A percentile compares a stretch with the other conserved stretches of the same genome.
phyloP scores from a whole-genome alignment of 805 yeast genomes.

The Lachancea dasiensis region DNA sequence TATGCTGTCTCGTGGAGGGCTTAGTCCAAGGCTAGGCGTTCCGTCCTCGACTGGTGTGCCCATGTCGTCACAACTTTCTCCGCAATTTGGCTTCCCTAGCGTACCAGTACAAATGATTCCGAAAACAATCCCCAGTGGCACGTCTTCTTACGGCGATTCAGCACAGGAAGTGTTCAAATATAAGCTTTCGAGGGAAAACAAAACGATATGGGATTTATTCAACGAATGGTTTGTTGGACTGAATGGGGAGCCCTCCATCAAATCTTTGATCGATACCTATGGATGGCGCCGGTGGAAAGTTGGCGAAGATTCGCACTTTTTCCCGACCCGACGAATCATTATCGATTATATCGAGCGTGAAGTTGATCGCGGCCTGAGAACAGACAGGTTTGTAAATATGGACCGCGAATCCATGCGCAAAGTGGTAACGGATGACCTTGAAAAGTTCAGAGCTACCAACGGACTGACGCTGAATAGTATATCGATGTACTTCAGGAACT shows the following conservation, averaged over 20 bases:
- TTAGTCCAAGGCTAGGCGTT: slow-evolving; percentile 18
- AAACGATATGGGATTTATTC: slow-evolving; percentile 34
- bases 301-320: slow-evolving; percentile 35
- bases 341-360: slow-evolving; percentile 35
- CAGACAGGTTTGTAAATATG: slow-evolving; percentile 30
- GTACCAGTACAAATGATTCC: slow-evolving; percentile 9
- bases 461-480: slow-evolving; percentile 31
- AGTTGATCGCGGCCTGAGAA: slow-evolving; percentile 29
- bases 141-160: slow-evolving; percentile 17
- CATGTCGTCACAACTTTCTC: slow-evolving; percentile 8
- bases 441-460: slow-evolving; percentile 31
- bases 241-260: slow-evolving; percentile 30
- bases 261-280: slow-evolving; percentile 29
- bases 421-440: slow-evolving; percentile 31
- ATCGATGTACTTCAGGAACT: slow-evolving; percentile 30
- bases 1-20: slow-evolving; percentile 22
- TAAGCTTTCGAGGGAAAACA: slow-evolving; percentile 34
- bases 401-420: slow-evolving; percentile 31
- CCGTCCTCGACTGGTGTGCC: slow-evolving; percentile 9
- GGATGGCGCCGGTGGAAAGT: slow-evolving; percentile 37
- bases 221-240: slow-evolving; percentile 36
- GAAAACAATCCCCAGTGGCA: slow-evolving; percentile 1
- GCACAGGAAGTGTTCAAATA: slow-evolving; percentile 27
- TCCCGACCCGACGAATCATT: slow-evolving; percentile 35
- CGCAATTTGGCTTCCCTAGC: slow-evolving; percentile 9